Evolutionary conservation across 192 early-diverging fungal genomes (phyloP).

Genomic region (Gonapodya prolifera): DNA sequence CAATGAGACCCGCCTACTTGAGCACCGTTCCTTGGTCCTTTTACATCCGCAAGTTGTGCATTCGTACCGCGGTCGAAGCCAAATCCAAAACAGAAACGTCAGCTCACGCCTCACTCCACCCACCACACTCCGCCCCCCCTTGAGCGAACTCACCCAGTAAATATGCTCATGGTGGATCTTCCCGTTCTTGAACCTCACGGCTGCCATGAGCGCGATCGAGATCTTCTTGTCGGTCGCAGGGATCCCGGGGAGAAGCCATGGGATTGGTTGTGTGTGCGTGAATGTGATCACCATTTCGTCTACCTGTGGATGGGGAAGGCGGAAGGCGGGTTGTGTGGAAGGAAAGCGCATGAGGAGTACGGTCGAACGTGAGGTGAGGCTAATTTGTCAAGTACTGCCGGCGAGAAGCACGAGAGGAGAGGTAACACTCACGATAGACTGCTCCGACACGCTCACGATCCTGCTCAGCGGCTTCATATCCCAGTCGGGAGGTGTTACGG

Average conservation of each 20-base stretch:
- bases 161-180: conserved; percentile 5
- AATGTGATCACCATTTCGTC: conserved; percentile 3
- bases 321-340: too few relatives aligned
- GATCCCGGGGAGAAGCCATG: not conserved
- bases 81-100: too few relatives aligned
- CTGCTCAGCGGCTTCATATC: not conserved
- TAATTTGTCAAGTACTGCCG: not conserved
- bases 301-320: not conserved
- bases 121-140: too few relatives aligned
- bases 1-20: not conserved
- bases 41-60: too few relatives aligned
- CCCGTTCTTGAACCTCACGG: conserved; percentile 1
- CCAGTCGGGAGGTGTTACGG: not conserved
- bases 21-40: conserved; percentile 3
- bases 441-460: not conserved
- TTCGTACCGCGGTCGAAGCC: too few relatives aligned
- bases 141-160: not conserved
- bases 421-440: not conserved
- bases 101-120: too few relatives aligned
- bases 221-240: not conserved
- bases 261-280: not conserved
- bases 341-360: too few relatives aligned
- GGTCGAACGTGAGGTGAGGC: too few relatives aligned
- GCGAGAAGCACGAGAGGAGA: not conserved
- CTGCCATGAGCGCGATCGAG: not conserved